Evolutionary conservation across 768 basidiomycete genomes (phyloP), one percentile per base, ranked within the genome.

Genomic region (Filobasidium floriforme): DNA sequence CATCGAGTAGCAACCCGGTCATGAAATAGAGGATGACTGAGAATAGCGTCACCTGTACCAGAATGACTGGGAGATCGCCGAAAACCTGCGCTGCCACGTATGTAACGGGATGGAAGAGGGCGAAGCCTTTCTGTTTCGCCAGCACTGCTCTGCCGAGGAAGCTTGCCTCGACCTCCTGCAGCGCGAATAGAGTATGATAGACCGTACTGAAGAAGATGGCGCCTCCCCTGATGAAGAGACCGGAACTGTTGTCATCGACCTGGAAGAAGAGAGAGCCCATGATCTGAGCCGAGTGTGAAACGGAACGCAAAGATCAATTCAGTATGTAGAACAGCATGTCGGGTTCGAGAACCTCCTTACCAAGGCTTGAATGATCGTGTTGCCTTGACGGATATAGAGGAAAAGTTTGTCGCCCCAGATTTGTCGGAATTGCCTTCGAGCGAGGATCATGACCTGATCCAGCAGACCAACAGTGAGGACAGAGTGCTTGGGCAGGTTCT

Each of bases 191-290:
- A 1, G 63, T 59, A 29, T 65, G 63, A 28, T 65, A 75, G 18
- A 81, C 73, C 29, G 78, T 84, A 41, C 74, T 87, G 83, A 89
- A 89, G 83, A 88, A 90, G 22, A 91, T 80, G 26, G 87, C 81
- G 78, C 89, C 86, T 46, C 88, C 88, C 22, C 89, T 84, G n/a
- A 87, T 85, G 81, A 88, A 89, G 73, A 84, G 87, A 12, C 84
- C 85, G 15, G 80, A 76, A 0, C 88, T 88, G 10, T 80, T 79
- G 18, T 84, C 79, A 0, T 83, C 80, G 41, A 85, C 77, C 10
- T 82, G 80, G 65, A 85, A 80, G 81, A 88, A 90, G 32, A 88
- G 83, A 0, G 84, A 85, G 29, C 88, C 88, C 60, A 87, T 82
- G 62, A 84, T 81, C 59, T 82, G 28, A 37, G 32, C 9, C 32